Base-by-base conservation (phyloP, 495 filamentous ascomycete genomes). In the Xeromyces bisporus region DNA sequence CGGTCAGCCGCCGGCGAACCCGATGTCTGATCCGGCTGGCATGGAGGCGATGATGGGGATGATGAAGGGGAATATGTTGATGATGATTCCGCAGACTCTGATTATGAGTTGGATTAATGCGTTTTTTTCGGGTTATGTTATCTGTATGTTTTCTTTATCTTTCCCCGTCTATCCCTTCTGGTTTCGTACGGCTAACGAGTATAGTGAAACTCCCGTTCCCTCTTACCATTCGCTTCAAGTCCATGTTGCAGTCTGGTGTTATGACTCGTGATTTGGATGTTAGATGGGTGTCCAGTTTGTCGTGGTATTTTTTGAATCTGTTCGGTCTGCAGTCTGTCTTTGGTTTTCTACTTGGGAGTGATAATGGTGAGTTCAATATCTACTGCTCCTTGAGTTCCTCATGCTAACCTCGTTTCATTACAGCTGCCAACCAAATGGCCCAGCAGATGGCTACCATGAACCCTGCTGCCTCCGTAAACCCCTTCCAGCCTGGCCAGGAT, bases 41-140 rank as follows among this genome's bases (percentile, higher is more conserved):
- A 97, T 96, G 91, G 91, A 96, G 48, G 85, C 81, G 34, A 94
- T 96, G 87, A 96, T 96, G 89, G 87, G 87, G 34, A 92, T 92
- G 84, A 81, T 96, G 74, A 97, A 94, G 72, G 84, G 84, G 31
- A 93, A 97, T 46, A 93, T 97, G 82, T 85, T 87, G 41, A 96
- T 93, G 89, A 96, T 97, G 67, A 83, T 97, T 24, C 91, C 89
- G 28, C 92, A 97, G 53, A 96, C 86, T 3, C 55, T 96, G 53
- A 96, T 96, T 40, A 97, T 97, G 89, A 83, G 89, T 32, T 97
- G 89, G 89, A 94, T 97, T 44, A 97, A 96, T 62, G 84, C 89
- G 0, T 96, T 96, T 53, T 97, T 97, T 46, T 84, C 80, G 25
- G 89, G 89, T 13, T 97, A 92, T 52, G 89, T 97, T 23, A 93